Percentiles rank a stretch among this genome's conserved stretches.
These are phyloP conservation scores for Amaranthus hypochondriacus DNA, from an alignment of 148 eudicot genomes.

Conservation along the genomic window DNA sequence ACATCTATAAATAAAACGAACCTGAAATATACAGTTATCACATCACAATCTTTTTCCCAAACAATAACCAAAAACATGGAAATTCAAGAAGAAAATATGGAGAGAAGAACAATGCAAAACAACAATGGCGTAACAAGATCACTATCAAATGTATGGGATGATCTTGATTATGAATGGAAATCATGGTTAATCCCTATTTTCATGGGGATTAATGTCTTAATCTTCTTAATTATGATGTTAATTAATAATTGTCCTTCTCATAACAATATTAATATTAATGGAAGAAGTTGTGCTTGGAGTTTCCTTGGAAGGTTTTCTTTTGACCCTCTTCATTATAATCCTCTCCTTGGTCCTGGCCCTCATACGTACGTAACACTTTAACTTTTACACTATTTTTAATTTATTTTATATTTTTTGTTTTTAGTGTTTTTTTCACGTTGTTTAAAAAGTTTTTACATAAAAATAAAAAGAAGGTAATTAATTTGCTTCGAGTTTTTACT, in stretches of 20 bases:
- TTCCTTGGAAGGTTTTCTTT: constrained; percentile 72
- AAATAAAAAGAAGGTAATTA: too few relatives aligned
- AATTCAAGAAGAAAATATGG: neutral
- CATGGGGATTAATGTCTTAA: constrained; percentile 41
- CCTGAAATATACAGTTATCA: neutral
- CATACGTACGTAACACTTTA: constrained; percentile 33
- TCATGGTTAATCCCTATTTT: constrained; percentile 69
- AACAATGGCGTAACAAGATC: neutral
- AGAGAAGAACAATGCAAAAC: neutral
- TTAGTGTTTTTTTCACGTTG: neutral
- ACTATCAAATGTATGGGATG: constrained; percentile 13
- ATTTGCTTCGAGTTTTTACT: too few relatives aligned
- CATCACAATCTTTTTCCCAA: neutral
- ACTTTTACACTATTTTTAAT: neutral
- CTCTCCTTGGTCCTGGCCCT: constrained; percentile 65
- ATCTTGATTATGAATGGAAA: constrained; percentile 39
- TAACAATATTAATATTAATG: constrained; percentile 11
- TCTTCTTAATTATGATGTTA: constrained; percentile 52
- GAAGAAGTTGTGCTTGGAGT: constrained; percentile 36
- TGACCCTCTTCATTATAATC: constrained; percentile 50
- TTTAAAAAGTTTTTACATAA: too few relatives aligned
- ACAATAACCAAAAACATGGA: neutral
- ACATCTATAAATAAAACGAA: neutral
- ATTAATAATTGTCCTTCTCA: constrained; percentile 57
- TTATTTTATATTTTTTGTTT: neutral